phyloP scores from a whole-genome alignment of 805 yeast species.

The Myxozyma nipponensis region DNA sequence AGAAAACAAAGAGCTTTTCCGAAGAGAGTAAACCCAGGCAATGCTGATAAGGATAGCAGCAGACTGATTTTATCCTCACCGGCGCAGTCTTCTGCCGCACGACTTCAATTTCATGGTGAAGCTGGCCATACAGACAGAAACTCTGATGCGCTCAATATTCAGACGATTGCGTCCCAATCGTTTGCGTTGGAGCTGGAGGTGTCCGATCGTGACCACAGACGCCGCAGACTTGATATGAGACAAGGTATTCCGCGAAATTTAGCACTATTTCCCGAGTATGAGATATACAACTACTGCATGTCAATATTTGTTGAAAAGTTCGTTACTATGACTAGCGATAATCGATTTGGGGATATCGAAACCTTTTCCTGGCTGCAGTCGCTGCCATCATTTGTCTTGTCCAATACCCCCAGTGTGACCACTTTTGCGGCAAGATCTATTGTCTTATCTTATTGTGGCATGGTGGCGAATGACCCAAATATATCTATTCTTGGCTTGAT shows the following conservation, averaged over 20 bases:
- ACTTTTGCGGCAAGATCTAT: conserved; percentile 12
- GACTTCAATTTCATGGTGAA: too few relatives aligned
- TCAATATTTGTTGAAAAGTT: conserved; percentile 2
- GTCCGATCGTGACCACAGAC: too few relatives aligned
- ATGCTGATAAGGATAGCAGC: too few relatives aligned
- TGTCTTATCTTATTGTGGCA: conserved; percentile 10
- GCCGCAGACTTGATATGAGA: too few relatives aligned
- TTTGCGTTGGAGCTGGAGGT: too few relatives aligned
- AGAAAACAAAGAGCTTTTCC: conserved; percentile 8
- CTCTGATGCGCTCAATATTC: too few relatives aligned
- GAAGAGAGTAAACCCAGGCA: too few relatives aligned
- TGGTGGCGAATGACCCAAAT: neutral
- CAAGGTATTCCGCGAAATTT: conserved; percentile 6
- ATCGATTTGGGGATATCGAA: neutral
- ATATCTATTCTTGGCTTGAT: conserved; percentile 7
- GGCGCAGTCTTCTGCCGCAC: too few relatives aligned
- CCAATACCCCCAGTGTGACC: conserved; percentile 7
- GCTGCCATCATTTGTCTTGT: conserved; percentile 12
- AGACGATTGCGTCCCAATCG: too few relatives aligned
- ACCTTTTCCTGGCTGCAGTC: conserved; percentile 4
- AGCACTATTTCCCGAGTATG: conserved; percentile 15
- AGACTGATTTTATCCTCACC: too few relatives aligned
- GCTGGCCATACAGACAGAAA: too few relatives aligned
- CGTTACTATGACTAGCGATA: neutral
- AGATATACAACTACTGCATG: conserved; percentile 14